Base-by-base conservation (phyloP, 2,329 filamentous ascomycete genomes). In the Fusarium circinatum region DNA sequence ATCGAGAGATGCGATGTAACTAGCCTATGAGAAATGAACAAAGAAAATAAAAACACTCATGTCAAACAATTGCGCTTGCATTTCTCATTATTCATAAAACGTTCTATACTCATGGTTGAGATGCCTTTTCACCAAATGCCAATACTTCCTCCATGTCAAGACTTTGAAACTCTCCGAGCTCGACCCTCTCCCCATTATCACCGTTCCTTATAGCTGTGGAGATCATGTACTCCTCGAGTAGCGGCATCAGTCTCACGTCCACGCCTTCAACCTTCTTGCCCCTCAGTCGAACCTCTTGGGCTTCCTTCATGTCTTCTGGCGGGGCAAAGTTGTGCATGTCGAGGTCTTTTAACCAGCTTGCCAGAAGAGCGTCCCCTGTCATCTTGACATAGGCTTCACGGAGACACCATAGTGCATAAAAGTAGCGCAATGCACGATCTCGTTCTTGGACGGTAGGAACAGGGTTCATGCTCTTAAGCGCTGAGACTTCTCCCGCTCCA, bases 361-460 rank as follows among this genome's bases (percentile, higher is more conserved):
- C 93, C 14, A 95, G 85, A 65, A 96, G 85, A 1, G 92, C 93
- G 77, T 95, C 92, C 32, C 93, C 93, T 36, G 92, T 93, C 84
- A 96, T 90, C 87, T 95, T 96, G 81, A 95, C 91, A 79, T 94
- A 95, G 2, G 93, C 91, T 83, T 96, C 93, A 76, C 94, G 91
- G 80, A 94, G 87, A 80, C 92, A 94, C 91, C 93, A 96, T 67
- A 93, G 89, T 2, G 92, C 88, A 80, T 95, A 96, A 79, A 96
- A 96, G 60, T 88, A 86, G 10, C 92, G 86, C 34, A 95, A 84
- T 78, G 91, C 91, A 28, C 84, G 86, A 68, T 92, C 91, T 24
- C 63, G 66, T 36, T 70, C 68, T 18, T 55, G 52, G 32, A 49
- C 51, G 32, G 82, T 76, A 20, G 83, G 76, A 9, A 63, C 63